Conservation (phyloP, 2,329 filamentous ascomycete species). For the Verticillium isaacii region DNA sequence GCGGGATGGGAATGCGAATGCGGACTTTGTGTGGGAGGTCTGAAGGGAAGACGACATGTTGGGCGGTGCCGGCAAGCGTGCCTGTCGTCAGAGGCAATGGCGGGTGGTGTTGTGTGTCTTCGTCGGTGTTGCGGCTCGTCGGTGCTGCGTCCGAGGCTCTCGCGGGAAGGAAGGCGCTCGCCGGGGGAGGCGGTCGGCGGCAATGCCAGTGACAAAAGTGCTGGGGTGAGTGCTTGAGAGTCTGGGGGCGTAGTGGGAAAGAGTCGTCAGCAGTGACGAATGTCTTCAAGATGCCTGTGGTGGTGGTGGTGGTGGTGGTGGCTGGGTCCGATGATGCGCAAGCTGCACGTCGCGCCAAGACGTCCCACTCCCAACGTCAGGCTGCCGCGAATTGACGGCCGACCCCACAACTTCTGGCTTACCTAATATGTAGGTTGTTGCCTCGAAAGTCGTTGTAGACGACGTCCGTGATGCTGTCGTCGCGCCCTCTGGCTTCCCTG, state of each 20-base stretch:
- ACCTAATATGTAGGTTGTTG: background rate
- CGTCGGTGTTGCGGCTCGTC: too few species aligned
- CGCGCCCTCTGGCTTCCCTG: too few species aligned
- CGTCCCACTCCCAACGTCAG: background rate
- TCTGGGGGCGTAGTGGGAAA: background rate
- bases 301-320: slow-evolving; percentile 10
- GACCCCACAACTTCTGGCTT: background rate
- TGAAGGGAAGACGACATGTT: slow-evolving; percentile 12
- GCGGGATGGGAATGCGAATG: background rate
- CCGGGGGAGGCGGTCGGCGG: too few species aligned
- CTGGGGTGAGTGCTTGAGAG: background rate
- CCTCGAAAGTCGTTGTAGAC: too few species aligned
- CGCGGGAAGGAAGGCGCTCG: too few species aligned
- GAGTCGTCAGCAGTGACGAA: slow-evolving; percentile 14
- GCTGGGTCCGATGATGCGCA: slow-evolving; percentile 13
- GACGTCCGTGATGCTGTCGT: too few species aligned
- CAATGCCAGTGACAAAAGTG: background rate
- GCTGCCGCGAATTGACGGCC: background rate
- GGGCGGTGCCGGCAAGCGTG: background rate
- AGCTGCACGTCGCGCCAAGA: slow-evolving; percentile 11
- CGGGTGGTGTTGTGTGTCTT: background rate
- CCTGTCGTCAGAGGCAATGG: background rate
- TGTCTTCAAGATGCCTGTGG: slow-evolving; percentile 6
- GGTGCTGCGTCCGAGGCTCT: too few species aligned
- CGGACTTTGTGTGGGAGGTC: slow-evolving; percentile 14